A percentile compares a stretch with the other conserved stretches of the same genome.
These are phyloP conservation scores for Biscutella laevigata DNA, from an alignment of 441 rosid species.

Conservation along the genomic window DNA sequence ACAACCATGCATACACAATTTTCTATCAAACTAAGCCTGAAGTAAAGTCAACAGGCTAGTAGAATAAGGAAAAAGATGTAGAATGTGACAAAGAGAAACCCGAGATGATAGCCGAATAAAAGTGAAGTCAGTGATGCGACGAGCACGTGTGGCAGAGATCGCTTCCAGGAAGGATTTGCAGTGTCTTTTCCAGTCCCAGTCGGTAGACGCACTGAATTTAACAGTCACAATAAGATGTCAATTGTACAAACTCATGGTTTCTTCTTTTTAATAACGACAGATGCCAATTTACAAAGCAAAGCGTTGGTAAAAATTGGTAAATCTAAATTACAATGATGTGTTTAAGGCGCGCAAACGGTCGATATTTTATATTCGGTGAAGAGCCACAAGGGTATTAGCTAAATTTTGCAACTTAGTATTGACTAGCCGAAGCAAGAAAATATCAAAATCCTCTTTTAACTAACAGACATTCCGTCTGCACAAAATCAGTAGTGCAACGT, in stretches of 20 bases:
- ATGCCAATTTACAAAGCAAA: background rate
- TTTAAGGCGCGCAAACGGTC: background rate
- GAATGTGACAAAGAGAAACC: slow-evolving; percentile 31
- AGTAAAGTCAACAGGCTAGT: no score
- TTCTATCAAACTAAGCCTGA: background rate
- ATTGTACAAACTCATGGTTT: no score
- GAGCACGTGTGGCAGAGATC: slow-evolving; percentile 52
- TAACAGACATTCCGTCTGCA: background rate
- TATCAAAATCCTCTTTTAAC: background rate
- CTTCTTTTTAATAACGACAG: background rate
- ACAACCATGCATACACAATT: background rate
- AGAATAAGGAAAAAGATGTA: background rate
- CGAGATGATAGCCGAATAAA: slow-evolving; percentile 66
- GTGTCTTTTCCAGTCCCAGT: slow-evolving; percentile 53
- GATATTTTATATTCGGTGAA: background rate
- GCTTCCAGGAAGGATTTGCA: slow-evolving; percentile 62
- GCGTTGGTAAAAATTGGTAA: background rate
- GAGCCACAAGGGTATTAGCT: background rate
- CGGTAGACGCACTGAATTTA: slow-evolving; percentile 36
- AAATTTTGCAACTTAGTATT: background rate
- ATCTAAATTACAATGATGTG: background rate
- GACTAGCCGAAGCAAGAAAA: background rate
- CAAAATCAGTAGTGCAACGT: background rate
- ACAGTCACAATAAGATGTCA: no score
- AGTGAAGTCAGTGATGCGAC: slow-evolving; percentile 56